Evolutionary conservation across 73 alveolate species (phyloP).

Genomic region (Paramecium sonneborni): DNA sequence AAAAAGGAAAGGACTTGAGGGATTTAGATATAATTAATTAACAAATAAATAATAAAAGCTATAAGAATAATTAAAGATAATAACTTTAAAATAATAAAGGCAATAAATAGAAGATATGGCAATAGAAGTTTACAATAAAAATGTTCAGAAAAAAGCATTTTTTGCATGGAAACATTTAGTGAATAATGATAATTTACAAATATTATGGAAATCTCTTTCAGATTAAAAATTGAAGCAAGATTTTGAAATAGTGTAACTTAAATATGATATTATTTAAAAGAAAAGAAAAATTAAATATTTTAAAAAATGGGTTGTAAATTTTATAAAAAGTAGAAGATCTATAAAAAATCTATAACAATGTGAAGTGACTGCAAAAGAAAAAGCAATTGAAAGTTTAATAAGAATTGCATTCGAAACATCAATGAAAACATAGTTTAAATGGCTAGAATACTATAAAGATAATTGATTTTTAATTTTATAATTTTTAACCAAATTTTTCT

Average conservation of each 20-base stretch:
- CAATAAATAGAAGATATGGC: slow-evolving; percentile 27
- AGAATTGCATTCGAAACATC: not conserved
- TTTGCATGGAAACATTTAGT: not conserved
- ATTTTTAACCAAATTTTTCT: not conserved
- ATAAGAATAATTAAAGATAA: not conserved
- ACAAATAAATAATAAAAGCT: not conserved
- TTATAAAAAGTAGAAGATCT: not conserved
- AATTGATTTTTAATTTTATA: not conserved
- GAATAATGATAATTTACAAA: not conserved
- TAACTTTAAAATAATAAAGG: slow-evolving; percentile 17
- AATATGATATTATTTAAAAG: not conserved
- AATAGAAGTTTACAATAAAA: not conserved
- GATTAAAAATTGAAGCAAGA: not conserved
- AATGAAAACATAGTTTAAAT: slow-evolving; percentile 15
- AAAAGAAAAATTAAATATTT: not conserved
- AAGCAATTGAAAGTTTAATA: not conserved
- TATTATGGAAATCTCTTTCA: slow-evolving; percentile 3
- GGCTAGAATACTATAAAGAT: not conserved
- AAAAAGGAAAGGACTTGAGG: not conserved
- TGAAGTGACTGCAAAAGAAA: not conserved
- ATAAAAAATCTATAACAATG: not conserved
- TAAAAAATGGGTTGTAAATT: not conserved
- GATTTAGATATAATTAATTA: slow-evolving; percentile 8
- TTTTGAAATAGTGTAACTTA: not conserved
- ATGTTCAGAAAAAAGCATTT: not conserved